These are phyloP conservation scores for Aspergillus sp. DNA, from an alignment of 2,329 filamentous ascomycete genomes.

Conservation along the genomic window DNA sequence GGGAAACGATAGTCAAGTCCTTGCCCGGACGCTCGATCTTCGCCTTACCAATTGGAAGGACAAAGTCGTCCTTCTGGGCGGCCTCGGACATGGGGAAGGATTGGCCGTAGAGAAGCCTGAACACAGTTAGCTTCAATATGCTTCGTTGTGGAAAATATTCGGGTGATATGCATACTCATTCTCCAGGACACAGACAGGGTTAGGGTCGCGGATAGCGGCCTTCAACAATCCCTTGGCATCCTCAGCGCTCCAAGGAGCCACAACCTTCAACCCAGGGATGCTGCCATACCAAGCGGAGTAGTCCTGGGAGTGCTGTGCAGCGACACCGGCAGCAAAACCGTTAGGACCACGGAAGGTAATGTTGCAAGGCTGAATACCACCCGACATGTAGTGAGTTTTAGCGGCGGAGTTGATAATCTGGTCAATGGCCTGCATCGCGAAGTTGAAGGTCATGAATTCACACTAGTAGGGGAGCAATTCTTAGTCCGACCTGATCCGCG, in stretches of 20 bases:
- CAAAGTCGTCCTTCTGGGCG: constrained; percentile 93
- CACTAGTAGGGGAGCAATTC: constrained; percentile 54
- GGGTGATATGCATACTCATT: constrained; percentile 62
- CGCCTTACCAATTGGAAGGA: constrained; percentile 96
- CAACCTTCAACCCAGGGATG: constrained; percentile 96
- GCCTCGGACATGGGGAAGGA: constrained; percentile 96
- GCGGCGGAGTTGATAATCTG: constrained; percentile 98
- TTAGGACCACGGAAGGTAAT: constrained; percentile 99
- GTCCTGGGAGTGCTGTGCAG: constrained; percentile 97
- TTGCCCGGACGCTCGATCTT: constrained; percentile 97
- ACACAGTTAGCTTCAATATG: constrained; percentile 30
- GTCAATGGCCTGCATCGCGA: constrained; percentile 99
- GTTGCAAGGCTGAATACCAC: constrained; percentile 98
- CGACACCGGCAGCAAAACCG: constrained; percentile 94
- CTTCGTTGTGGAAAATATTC: background rate
- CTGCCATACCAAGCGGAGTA: constrained; percentile 99
- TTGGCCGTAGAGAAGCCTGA: constrained; percentile 81
- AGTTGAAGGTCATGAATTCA: constrained; percentile 99
- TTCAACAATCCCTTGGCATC: constrained; percentile 98
- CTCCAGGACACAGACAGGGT: constrained; percentile 88
- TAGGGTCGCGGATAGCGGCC: constrained; percentile 96
- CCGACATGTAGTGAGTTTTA: constrained; percentile 99
- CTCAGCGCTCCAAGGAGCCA: constrained; percentile 92
- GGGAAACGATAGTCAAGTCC: constrained; percentile 91
- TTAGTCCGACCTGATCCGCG: background rate